A percentile compares a stretch with the other conserved stretches of the same genome.
Evolutionary conservation across 768 basidiomycete species (phyloP).

Genomic region (Cystobasidium ongulense): DNA sequence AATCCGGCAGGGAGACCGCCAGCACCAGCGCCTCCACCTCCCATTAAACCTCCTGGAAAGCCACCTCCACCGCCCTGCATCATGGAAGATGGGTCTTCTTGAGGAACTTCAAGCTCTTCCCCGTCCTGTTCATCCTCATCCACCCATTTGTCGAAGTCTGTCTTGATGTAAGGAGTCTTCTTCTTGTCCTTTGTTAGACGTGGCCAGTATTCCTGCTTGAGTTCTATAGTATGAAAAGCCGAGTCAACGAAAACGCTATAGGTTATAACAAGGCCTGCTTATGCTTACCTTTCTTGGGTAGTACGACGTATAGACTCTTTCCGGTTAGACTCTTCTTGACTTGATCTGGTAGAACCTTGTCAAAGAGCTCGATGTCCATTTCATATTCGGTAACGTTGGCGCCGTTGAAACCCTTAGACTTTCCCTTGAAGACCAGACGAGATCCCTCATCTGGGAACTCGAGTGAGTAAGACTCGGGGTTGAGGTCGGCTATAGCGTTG

Average conservation of each 20-base stretch:
- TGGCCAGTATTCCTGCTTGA: constrained; percentile 30
- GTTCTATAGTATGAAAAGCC: not conserved
- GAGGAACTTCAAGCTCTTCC: not conserved
- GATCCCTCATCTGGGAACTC: constrained; percentile 23
- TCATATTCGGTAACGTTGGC: constrained; percentile 17
- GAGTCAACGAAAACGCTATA: not conserved
- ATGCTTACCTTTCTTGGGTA: constrained; percentile 22
- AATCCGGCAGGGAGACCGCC: not conserved
- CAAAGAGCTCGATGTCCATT: constrained; percentile 27
- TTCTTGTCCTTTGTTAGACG: constrained; percentile 31
- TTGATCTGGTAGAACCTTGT: constrained; percentile 7
- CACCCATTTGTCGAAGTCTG: constrained; percentile 29
- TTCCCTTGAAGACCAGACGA: constrained; percentile 28
- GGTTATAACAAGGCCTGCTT: not conserved
- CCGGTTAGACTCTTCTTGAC: constrained; percentile 19
- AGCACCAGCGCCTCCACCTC: constrained; percentile 31
- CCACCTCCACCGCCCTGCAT: too few species aligned
- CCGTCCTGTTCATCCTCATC: constrained; percentile 29
- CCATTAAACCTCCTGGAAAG: constrained; percentile 34
- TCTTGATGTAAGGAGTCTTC: constrained; percentile 26
- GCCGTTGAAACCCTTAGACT: constrained; percentile 7
- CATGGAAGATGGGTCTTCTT: not conserved
- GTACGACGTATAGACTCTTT: constrained; percentile 9
- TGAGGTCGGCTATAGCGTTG: constrained; percentile 15
- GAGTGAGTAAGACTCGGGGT: constrained; percentile 1